Conservation (phyloP, 352 stramenopile species). For the Phytopythium mirpurense region DNA sequence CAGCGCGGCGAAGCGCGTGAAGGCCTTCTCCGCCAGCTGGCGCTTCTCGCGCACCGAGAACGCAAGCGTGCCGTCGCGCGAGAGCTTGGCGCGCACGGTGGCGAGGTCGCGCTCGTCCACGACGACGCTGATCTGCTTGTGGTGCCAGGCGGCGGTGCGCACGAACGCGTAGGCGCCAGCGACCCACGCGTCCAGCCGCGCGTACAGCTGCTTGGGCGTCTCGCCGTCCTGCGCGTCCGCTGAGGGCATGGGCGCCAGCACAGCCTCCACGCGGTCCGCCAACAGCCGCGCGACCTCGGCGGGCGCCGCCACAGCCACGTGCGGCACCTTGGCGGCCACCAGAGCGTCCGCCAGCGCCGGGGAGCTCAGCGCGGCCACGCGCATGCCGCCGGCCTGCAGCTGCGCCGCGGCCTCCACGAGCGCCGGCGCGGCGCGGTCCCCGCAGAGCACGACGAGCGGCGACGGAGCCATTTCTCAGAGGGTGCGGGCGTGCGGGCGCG, state of each 20-base stretch:
- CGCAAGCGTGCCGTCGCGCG: constrained; percentile 51
- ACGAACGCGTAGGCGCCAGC: constrained; percentile 75
- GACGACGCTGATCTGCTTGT: constrained; percentile 84
- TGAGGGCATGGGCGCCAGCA: constrained; percentile 52
- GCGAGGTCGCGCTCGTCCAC: constrained; percentile 59
- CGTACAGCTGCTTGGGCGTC: constrained; percentile 31
- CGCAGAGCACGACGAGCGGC: constrained; percentile 69
- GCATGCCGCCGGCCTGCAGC: constrained; percentile 50
- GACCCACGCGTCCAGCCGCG: constrained; percentile 57
- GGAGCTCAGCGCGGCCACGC: constrained; percentile 60
- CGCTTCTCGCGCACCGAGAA: constrained; percentile 71
- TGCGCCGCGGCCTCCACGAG: constrained; percentile 46
- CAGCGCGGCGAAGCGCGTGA: constrained; percentile 65
- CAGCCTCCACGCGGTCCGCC: constrained; percentile 58
- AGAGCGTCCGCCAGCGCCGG: constrained; percentile 46
- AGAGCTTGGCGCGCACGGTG: constrained; percentile 46
- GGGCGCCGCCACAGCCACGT: constrained; percentile 57
- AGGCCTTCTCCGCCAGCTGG: constrained; percentile 72
- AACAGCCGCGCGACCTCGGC: constrained; percentile 67
- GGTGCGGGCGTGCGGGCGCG: not conserved
- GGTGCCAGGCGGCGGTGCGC: constrained; percentile 79
- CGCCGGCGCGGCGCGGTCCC: constrained; percentile 32
- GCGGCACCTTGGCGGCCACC: constrained; percentile 66
- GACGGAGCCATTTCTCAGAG: constrained; percentile 12
- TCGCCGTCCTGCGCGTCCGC: constrained; percentile 17